These are phyloP conservation scores for Tylopilus balloui DNA, from an alignment of 768 basidiomycete genomes.

Conservation along the genomic window DNA sequence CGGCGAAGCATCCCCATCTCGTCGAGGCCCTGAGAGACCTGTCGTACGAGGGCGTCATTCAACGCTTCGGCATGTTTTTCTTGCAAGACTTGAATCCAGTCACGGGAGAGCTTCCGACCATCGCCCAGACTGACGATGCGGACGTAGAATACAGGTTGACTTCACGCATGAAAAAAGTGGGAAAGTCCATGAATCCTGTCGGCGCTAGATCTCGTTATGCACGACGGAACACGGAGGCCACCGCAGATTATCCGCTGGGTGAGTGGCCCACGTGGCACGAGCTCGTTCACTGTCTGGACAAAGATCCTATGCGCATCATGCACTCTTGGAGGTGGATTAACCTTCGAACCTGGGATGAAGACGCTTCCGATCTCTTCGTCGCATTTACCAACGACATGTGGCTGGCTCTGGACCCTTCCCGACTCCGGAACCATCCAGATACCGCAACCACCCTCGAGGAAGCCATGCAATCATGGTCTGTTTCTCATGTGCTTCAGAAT, in stretches of 20 bases:
- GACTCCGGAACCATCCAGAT: not conserved
- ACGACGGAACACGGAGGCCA: not conserved
- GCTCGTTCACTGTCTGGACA: not conserved
- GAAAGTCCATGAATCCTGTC: not conserved
- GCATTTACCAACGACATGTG: slow-evolving; percentile 6
- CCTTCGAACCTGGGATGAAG: not conserved
- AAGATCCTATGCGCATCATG: not conserved
- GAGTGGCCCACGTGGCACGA: slow-evolving; percentile 8
- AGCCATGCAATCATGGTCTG: slow-evolving; percentile 2
- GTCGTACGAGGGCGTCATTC: not conserved
- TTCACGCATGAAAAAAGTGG: not conserved
- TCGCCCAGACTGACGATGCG: not conserved
- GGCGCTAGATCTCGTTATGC: not conserved
- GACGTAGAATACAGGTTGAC: not conserved
- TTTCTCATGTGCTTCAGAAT: not conserved
- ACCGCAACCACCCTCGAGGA: not conserved
- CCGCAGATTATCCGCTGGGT: not conserved
- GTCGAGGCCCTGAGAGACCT: not conserved
- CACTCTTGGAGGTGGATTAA: not conserved
- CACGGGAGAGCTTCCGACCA: slow-evolving; percentile 1
- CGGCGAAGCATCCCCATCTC: not conserved
- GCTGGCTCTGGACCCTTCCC: not conserved
- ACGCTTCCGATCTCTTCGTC: not conserved
- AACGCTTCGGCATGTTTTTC: slow-evolving; percentile 6
- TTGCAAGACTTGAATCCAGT: slow-evolving; percentile 5